A percentile compares a stretch with the other conserved stretches of the same genome.
Evolutionary conservation across 768 basidiomycete genomes (phyloP).

Genomic region (Pulveroboletus frians): DNA sequence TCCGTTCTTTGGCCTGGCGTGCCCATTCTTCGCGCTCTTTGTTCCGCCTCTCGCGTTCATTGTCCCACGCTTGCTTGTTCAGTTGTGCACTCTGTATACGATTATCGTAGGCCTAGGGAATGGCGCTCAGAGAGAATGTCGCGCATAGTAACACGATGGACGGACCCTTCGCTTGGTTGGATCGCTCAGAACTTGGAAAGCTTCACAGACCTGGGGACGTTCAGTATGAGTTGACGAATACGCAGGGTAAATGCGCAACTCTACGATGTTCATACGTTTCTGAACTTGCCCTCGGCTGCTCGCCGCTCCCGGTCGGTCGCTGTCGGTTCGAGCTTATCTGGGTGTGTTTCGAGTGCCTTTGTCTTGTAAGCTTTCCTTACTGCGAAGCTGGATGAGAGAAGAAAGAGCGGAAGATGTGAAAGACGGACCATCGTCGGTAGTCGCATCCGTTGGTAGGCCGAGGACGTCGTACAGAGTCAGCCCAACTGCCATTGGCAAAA

Average conservation of each 20-base stretch:
- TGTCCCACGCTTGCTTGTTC: conserved; percentile 27
- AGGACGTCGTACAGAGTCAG: conserved; percentile 40
- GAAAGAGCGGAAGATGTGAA: background rate
- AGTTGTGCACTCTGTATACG: conserved; percentile 30
- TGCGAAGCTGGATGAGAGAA: conserved; percentile 4
- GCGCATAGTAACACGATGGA: background rate
- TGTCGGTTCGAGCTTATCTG: conserved; percentile 59
- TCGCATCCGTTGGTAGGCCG: conserved; percentile 40
- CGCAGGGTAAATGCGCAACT: conserved; percentile 19
- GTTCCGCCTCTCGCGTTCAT: conserved; percentile 39
- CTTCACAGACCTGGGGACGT: conserved; percentile 50
- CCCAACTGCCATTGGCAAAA: conserved; percentile 27
- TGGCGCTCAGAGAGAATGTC: background rate
- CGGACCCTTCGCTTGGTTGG: conserved; percentile 49
- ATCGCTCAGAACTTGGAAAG: conserved; percentile 58
- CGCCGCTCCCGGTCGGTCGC: conserved; percentile 49
- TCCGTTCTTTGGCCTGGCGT: conserved; percentile 42
- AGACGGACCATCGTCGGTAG: conserved; percentile 48
- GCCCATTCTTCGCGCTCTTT: conserved; percentile 54
- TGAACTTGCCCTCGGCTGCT: conserved; percentile 54
- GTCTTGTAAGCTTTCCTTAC: conserved; percentile 66
- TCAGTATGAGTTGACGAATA: conserved; percentile 17
- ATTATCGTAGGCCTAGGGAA: conserved; percentile 43
- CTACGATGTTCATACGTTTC: conserved; percentile 41
- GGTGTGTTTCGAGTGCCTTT: conserved; percentile 66